phyloP scores from a whole-genome alignment of 345 rosid genomes.

The Cardamine resedifolia region DNA sequence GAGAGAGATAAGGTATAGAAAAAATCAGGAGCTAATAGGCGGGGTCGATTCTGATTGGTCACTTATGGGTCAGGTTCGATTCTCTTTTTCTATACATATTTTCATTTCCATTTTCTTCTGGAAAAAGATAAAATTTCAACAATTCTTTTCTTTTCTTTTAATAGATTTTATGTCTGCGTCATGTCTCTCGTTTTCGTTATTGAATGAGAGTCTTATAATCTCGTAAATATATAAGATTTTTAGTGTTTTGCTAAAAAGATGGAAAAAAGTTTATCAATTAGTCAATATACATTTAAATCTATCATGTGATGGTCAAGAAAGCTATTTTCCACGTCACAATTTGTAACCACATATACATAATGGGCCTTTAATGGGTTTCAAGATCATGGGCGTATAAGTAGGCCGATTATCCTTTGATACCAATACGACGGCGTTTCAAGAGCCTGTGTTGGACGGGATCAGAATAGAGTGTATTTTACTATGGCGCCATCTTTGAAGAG shows the following conservation, averaged over 20 bases:
- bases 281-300: background rate
- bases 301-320: background rate
- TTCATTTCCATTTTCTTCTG: background rate
- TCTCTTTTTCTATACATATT: conserved; percentile 21
- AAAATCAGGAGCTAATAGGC: conserved; percentile 42
- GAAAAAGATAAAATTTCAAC: background rate
- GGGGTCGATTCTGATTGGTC: conserved; percentile 65
- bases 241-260: background rate
- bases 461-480: background rate
- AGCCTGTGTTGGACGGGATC: background rate
- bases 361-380: conserved; percentile 5
- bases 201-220: conserved; percentile 12
- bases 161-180: conserved; percentile 4
- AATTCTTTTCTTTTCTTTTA: background rate
- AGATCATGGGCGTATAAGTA: background rate
- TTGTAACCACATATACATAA: background rate
- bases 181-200: conserved; percentile 4
- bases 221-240: background rate
- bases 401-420: background rate
- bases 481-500: conserved; percentile 38
- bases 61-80: conserved; percentile 58
- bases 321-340: conserved; percentile 4
- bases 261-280: background rate
- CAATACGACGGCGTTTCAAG: background rate
- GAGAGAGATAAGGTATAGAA: conserved; percentile 30